A percentile compares a stretch with the other conserved stretches of the same genome.
Conservation (phyloP, 164 flowering plant species). For the Vitis rotundifolia region DNA sequence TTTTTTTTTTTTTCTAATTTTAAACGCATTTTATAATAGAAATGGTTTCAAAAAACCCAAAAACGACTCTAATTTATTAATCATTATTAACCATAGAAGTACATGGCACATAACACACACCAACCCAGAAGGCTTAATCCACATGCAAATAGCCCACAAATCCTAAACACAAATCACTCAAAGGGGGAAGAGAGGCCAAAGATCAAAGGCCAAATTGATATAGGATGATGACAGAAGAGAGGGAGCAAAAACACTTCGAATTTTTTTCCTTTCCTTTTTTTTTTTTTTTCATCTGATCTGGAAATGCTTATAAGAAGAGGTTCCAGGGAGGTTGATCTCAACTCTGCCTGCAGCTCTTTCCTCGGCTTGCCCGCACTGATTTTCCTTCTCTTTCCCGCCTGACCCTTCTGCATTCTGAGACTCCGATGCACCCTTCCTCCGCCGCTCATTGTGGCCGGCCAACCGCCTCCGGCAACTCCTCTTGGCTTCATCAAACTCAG, state of each 20-base stretch:
- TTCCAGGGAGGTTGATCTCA: constrained; percentile 16
- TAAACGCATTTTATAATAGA: too few species aligned
- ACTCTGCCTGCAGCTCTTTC: constrained; percentile 9
- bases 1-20: too few species aligned
- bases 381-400: constrained; percentile 16
- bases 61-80: too few species aligned
- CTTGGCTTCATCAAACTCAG: constrained; percentile 50
- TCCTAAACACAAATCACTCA: too few species aligned
- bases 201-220: too few species aligned
- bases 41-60: too few species aligned
- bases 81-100: too few species aligned
- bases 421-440: constrained; percentile 42
- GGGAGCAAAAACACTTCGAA: constrained; percentile 28
- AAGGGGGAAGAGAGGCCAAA: too few species aligned
- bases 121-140: too few species aligned
- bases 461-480: constrained; percentile 52
- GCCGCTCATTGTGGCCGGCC: constrained; percentile 54
- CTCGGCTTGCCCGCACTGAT: constrained; percentile 15
- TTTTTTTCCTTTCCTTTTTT: not conserved
- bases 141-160: too few species aligned
- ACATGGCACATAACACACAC: too few species aligned
- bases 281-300: constrained; percentile 21
- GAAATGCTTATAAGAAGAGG: constrained; percentile 22
- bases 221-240: constrained; percentile 50
- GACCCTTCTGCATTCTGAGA: constrained; percentile 19